Evolutionary conservation across 495 filamentous ascomycete species (phyloP), one percentile per base, ranked within the genome.

Genomic region (Oleoguttula mirabilis): DNA sequence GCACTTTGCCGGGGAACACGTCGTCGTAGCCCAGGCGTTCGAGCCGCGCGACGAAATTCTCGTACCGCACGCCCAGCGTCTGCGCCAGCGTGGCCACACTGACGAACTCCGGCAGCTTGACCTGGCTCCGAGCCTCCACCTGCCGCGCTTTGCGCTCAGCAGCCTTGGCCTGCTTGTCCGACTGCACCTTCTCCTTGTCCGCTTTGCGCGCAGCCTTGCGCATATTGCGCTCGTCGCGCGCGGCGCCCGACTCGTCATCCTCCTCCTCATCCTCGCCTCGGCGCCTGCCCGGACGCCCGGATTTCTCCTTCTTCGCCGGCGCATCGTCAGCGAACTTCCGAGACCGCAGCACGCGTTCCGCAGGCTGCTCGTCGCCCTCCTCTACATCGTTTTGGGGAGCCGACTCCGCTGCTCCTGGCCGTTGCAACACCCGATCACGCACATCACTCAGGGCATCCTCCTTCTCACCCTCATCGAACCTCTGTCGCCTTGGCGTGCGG

Each of bases 71-170:
- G 34, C 75, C 77, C 24, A 99, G 65, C 6, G 80, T 76, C 36
- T 73, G 65, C n/a, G 88, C 85, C 30, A 99, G 66, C 40, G 90
- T 88, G 14, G 74, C 68, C 30, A 95, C 80, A 50, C 77, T 86
- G 61, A 96, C 94, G 49, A 83, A 88, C 51, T 94, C 85, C 0
- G 92, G 92, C 0, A 99, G 67, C 31, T 82, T 71, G 10, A 98
- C 76, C 2, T 76, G 80, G 19, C 67, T 75, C 3, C 38, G 43
- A 45, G 17, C 36, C 45, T 41, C 50, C 12, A 20, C 21, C 27
- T 23, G 22, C 10, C 39, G 50, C n/a, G 55, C 58, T 56, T 63
- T 69, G 20, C 60, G 20, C 43, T 46, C 46, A 21, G 33, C 40
- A 16, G 21, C n/a, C 25, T 33, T 32, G 1, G 28, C 60, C 45